A percentile compares a stretch with the other conserved stretches of the same genome.
Conservation (phyloP, 441 rosid species). For the Populus tomentosa region DNA sequence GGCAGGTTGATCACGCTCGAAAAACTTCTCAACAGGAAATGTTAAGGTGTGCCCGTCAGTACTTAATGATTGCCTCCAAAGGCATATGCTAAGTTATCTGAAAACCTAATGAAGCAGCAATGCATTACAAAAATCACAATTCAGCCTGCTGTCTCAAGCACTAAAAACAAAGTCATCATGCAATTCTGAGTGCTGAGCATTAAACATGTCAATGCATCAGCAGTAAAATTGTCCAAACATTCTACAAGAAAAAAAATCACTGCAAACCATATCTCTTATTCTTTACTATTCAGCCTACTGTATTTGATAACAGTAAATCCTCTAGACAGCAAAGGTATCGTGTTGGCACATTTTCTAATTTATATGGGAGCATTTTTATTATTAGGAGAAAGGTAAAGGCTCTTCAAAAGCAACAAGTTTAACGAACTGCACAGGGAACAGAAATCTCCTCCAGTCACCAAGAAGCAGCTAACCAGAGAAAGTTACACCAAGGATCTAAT, state of each 20-base stretch:
- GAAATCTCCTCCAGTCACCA: not conserved
- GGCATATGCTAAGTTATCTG: not conserved
- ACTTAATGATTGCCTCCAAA: not conserved
- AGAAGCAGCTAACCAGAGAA: not conserved
- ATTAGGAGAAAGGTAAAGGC: not conserved
- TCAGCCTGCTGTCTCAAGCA: not conserved
- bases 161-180: not conserved
- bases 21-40: not conserved
- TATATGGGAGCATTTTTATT: not conserved
- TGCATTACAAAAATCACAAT: not conserved
- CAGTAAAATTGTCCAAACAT: not conserved
- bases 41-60: not conserved
- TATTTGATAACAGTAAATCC: not conserved
- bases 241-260: not conserved
- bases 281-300: not conserved
- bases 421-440: not conserved
- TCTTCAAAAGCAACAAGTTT: not conserved
- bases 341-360: not conserved
- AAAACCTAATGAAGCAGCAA: not conserved
- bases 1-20: not conserved
- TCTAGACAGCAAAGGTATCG: not conserved
- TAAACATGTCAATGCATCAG: not conserved
- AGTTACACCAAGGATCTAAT: slow-evolving; percentile 2
- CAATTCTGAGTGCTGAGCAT: not conserved
- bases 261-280: not conserved